A percentile compares a stretch with the other conserved stretches of the same genome.
Conservation (phyloP, 106 monocot genomes). For the Iris macrosiphon region DNA sequence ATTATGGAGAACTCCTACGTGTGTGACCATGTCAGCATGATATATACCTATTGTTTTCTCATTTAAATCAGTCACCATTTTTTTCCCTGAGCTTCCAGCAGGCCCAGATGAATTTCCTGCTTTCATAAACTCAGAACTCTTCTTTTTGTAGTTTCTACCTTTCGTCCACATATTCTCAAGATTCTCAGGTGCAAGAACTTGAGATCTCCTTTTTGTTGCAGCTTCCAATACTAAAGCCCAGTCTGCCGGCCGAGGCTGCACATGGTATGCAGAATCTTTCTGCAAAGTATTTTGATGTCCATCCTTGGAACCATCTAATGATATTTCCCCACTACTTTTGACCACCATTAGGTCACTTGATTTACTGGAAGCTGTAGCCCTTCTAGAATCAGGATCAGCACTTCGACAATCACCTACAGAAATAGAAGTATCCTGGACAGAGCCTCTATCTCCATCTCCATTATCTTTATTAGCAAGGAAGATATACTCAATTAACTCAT, state of each 20-base stretch:
- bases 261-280: conserved; percentile 12
- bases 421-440: neutral
- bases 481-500: conserved; percentile 81
- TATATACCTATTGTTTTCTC: conserved; percentile 14
- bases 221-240: conserved; percentile 89
- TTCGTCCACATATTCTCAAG: conserved; percentile 99
- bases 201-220: conserved; percentile 86
- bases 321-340: conserved; percentile 17
- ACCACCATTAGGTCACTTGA: conserved; percentile 16
- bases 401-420: no score
- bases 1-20: no score
- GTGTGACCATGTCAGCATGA: neutral
- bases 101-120: conserved; percentile 8
- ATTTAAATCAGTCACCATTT: conserved; percentile 21
- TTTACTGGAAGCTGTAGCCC: conserved; percentile 11
- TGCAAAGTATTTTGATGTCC: conserved; percentile 9
- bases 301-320: no score
- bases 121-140: conserved; percentile 36
- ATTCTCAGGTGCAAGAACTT: conserved; percentile 98
- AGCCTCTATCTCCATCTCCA: conserved; percentile 11
- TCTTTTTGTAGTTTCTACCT: conserved; percentile 97
- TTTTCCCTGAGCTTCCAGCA: no score
- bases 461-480: conserved; percentile 46
- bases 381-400: conserved; percentile 1
- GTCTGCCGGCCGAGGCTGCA: conserved; percentile 50